Evolutionary conservation across 768 basidiomycete species (phyloP).

Genomic region (Brasilioporus rufonigricans): DNA sequence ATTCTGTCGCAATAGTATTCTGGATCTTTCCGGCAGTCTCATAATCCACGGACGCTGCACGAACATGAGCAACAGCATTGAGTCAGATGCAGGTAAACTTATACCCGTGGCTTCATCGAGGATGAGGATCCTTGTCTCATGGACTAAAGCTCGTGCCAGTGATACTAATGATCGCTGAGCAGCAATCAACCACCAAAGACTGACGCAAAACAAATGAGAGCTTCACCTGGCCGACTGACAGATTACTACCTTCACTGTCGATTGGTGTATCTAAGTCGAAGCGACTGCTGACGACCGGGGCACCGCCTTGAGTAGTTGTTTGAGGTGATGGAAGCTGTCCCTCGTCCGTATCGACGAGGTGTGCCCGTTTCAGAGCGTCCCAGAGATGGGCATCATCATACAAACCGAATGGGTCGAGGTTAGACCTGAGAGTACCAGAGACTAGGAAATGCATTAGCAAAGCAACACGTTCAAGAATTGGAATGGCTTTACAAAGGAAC

Average conservation of each 20-base stretch:
- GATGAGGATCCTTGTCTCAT: slow-evolving; percentile 79
- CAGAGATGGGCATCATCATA: slow-evolving; percentile 85
- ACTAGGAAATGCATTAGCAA: slow-evolving; percentile 38
- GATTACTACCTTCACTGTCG: slow-evolving; percentile 83
- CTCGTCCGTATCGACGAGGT: slow-evolving; percentile 62
- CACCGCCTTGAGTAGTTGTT: slow-evolving; percentile 36
- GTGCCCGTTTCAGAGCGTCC: slow-evolving; percentile 84
- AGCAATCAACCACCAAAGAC: slow-evolving; percentile 33
- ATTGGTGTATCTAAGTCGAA: slow-evolving; percentile 83
- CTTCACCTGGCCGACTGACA: slow-evolving; percentile 61
- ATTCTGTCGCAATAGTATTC: slow-evolving; percentile 82
- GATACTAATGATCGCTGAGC: slow-evolving; percentile 79
- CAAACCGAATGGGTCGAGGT: slow-evolving; percentile 85
- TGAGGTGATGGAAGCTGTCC: slow-evolving; percentile 24
- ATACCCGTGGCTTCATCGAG: slow-evolving; percentile 86
- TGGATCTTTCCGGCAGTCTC: slow-evolving; percentile 92
- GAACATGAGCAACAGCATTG: not conserved
- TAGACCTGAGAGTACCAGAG: slow-evolving; percentile 79
- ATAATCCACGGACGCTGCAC: slow-evolving; percentile 74
- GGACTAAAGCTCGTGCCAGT: slow-evolving; percentile 85
- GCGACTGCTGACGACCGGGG: slow-evolving; percentile 41
- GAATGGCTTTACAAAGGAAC: slow-evolving; percentile 39
- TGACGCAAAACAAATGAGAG: not conserved
- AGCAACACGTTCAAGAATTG: slow-evolving; percentile 1
- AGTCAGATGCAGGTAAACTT: not conserved